phyloP scores from a whole-genome alignment of 345 rosid genomes.

The Lepidium aucheri region DNA sequence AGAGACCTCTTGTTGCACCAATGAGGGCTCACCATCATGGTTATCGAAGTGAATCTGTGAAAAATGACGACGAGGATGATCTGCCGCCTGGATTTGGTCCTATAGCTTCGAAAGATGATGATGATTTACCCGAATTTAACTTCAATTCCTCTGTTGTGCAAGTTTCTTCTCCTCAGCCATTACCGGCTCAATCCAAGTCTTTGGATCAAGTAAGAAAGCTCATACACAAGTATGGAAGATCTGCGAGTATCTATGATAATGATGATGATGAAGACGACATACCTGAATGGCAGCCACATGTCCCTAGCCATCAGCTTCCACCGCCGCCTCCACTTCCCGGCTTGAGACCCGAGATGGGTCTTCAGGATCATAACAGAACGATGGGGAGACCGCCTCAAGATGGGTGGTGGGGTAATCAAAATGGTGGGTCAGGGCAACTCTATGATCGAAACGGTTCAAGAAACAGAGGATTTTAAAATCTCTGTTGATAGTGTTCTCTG shows the following conservation, averaged over 20 bases:
- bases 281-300: conserved; percentile 91
- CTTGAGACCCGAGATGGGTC: conserved; percentile 11
- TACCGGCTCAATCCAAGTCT: conserved; percentile 18
- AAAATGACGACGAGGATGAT: conserved; percentile 37
- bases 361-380: conserved; percentile 8
- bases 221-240: conserved; percentile 77
- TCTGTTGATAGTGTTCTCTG: conserved; percentile 10
- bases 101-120: conserved; percentile 49
- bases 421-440: conserved; percentile 15
- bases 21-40: not conserved
- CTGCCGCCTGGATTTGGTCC: conserved; percentile 97
- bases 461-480: conserved; percentile 22
- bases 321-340: conserved; percentile 19
- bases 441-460: conserved; percentile 20
- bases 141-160: conserved; percentile 20
- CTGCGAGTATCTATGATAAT: conserved; percentile 29
- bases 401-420: conserved; percentile 21
- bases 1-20: conserved; percentile 14
- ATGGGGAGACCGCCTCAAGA: conserved; percentile 11
- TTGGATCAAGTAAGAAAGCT: conserved; percentile 68
- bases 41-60: conserved; percentile 10
- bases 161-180: conserved; percentile 16
- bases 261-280: conserved; percentile 81
- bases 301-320: conserved; percentile 17
- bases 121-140: conserved; percentile 91